A percentile compares a stretch with the other conserved stretches of the same genome.
Evolutionary conservation across 2,329 filamentous ascomycete species (phyloP).

Genomic region (Neopestalotiopsis sp.): DNA sequence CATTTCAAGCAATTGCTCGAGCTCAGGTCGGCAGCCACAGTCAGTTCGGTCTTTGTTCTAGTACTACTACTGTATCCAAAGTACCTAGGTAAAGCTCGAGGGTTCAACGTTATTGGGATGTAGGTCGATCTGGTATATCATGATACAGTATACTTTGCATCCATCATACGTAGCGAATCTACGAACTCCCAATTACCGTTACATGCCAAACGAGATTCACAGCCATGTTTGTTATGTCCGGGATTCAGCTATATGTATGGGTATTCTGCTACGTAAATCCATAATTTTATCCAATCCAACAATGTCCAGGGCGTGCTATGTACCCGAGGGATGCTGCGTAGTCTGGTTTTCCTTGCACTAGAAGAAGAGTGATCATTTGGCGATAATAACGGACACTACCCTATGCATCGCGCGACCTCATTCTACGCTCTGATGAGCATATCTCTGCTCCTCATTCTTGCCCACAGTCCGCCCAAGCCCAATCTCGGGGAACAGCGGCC

Average conservation of each 20-base stretch:
- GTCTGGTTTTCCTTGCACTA: not conserved
- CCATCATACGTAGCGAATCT: not conserved
- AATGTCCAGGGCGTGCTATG: not conserved
- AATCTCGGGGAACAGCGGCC: slow-evolving; percentile 11
- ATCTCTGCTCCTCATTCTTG: not conserved
- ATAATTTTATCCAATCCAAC: not conserved
- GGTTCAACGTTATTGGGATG: too few relatives aligned
- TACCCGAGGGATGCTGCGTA: not conserved
- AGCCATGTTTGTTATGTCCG: not conserved
- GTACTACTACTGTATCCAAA: too few relatives aligned
- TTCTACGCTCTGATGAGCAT: not conserved
- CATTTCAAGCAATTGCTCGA: too few relatives aligned
- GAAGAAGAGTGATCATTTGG: not conserved
- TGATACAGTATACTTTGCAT: not conserved
- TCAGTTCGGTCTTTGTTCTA: too few relatives aligned
- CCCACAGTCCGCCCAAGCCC: slow-evolving; percentile 2
- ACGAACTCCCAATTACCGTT: not conserved
- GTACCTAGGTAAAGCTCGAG: too few relatives aligned
- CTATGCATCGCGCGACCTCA: not conserved
- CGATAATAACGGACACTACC: not conserved
- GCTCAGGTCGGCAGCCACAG: too few relatives aligned
- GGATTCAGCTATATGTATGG: not conserved
- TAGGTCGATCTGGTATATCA: too few relatives aligned
- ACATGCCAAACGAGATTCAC: not conserved
- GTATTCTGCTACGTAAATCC: not conserved